Evolutionary conservation across 2,329 filamentous ascomycete species (phyloP).

Genomic region (Ceratocystis harringtonii): DNA sequence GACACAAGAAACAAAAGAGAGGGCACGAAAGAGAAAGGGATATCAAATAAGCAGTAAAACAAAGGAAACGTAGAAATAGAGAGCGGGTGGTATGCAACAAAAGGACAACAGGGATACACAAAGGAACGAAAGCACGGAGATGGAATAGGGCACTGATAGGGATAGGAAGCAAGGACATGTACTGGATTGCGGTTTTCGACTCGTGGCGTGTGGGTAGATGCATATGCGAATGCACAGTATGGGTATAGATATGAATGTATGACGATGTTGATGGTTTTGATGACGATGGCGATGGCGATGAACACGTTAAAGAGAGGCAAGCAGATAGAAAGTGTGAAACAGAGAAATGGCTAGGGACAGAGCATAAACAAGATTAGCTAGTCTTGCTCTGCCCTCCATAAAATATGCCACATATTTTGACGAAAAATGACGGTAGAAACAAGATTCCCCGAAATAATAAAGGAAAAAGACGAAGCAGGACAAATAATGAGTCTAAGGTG

Average conservation of each 20-base stretch:
- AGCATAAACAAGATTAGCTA: no score
- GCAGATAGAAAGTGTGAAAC: not conserved
- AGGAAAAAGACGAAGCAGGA: not conserved
- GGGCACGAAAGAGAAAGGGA: not conserved
- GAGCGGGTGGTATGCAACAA: no score
- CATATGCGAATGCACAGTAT: not conserved
- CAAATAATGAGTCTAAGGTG: not conserved
- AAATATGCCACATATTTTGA: not conserved
- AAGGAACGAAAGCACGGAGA: no score
- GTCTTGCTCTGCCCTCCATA: no score
- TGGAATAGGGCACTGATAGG: no score
- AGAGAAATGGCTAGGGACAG: not conserved
- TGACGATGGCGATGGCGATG: not conserved
- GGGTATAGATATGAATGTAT: not conserved
- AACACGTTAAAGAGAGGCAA: not conserved
- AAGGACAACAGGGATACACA: no score
- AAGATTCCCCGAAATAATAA: not conserved
- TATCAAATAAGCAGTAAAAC: not conserved
- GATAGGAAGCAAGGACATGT: no score
- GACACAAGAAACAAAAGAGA: not conserved
- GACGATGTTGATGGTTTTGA: not conserved
- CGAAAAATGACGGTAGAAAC: not conserved
- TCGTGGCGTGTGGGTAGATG: not conserved
- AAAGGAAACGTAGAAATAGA: no score
- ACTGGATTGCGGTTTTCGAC: no score